phyloP scores from a whole-genome alignment of 1,284 basidiomycete genomes.

The Puccinia hordei region DNA sequence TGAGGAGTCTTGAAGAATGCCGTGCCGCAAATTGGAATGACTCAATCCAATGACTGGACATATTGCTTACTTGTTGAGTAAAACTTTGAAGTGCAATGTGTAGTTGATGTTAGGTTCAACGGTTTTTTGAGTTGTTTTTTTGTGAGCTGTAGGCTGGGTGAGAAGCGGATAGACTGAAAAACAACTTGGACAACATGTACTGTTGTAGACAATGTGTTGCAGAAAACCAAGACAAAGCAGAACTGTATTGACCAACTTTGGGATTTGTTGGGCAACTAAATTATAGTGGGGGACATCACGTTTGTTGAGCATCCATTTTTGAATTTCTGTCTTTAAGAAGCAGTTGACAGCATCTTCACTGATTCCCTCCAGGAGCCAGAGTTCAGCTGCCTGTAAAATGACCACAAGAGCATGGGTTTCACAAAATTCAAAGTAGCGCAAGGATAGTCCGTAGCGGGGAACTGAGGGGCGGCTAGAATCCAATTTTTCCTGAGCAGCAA shows the following conservation, averaged over 20 bases:
- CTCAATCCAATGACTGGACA: conserved; percentile 5
- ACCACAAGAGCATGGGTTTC: conserved; percentile 12
- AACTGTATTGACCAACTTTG: conserved; percentile 13
- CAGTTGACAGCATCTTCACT: conserved; percentile 12
- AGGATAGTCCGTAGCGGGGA: not conserved
- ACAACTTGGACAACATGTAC: conserved; percentile 6
- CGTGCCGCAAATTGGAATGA: not conserved
- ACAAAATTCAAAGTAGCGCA: not conserved
- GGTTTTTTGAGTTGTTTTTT: not conserved
- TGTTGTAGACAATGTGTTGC: conserved; percentile 11
- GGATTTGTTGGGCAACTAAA: conserved; percentile 5
- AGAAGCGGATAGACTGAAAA: conserved; percentile 17
- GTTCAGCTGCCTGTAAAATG: conserved; percentile 21
- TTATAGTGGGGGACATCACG: not conserved
- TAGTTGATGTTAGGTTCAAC: conserved; percentile 3
- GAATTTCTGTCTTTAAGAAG: conserved; percentile 18
- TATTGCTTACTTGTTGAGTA: conserved; percentile 22
- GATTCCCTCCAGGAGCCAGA: not conserved
- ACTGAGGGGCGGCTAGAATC: not conserved
- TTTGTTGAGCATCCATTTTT: conserved; percentile 11
- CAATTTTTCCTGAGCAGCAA: not conserved
- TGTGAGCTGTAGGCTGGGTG: conserved; percentile 9
- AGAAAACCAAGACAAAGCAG: conserved; percentile 2
- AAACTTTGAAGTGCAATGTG: conserved; percentile 12
- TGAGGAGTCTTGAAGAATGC: conserved; percentile 14